Evolutionary conservation across 2,329 filamentous ascomycete species (phyloP).

Genomic region (Beauveria varroae): DNA sequence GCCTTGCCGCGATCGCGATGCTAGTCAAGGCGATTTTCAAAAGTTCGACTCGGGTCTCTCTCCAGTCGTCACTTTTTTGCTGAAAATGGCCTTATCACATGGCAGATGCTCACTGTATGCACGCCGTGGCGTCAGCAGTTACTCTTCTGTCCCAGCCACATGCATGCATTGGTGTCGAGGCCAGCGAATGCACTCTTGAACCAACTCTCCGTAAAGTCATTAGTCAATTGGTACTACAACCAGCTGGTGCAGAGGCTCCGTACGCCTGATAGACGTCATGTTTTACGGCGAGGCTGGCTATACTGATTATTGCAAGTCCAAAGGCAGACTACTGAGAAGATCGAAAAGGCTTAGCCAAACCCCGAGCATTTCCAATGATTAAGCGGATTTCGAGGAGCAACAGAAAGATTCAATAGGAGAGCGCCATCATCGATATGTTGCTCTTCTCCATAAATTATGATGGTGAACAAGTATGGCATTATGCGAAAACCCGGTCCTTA

Average conservation of each 20-base stretch:
- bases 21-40: not conserved
- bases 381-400: not conserved
- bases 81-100: not conserved
- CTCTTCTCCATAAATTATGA: not conserved
- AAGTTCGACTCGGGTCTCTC: not conserved
- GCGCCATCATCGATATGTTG: not conserved
- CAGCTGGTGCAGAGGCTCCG: not conserved
- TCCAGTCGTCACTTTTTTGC: not conserved
- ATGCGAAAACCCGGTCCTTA: not conserved
- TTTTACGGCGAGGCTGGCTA: not conserved
- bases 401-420: not conserved
- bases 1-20: not conserved
- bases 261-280: not conserved
- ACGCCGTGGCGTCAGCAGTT: not conserved
- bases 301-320: not conserved
- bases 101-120: not conserved
- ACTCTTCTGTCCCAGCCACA: not conserved
- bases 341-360: not conserved
- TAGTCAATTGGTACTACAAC: not conserved
- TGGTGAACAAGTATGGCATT: not conserved
- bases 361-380: not conserved
- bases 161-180: not conserved
- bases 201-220: not conserved
- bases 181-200: not conserved
- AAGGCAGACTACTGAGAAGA: not conserved